Evolutionary conservation across 192 early-diverging fungal species (phyloP).

Genomic region (Podila horticola): DNA sequence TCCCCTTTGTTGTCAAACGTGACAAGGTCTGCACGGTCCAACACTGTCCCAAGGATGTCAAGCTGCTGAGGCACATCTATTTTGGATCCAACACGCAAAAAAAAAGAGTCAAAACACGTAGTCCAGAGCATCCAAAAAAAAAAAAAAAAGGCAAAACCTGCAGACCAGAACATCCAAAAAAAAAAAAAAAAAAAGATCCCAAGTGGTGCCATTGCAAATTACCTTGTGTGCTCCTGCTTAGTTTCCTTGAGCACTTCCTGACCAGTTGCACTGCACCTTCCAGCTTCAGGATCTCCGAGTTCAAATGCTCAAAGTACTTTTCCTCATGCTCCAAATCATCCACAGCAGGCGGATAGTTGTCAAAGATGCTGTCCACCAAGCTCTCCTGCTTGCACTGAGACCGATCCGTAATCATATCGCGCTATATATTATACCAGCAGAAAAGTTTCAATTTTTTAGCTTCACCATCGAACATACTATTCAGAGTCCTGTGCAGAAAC

Average conservation of each 20-base stretch:
- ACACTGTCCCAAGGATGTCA: constrained; percentile 17
- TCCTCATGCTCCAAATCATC: constrained; percentile 53
- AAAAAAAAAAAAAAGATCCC: background rate
- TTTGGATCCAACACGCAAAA: background rate
- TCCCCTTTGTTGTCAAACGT: constrained; percentile 32
- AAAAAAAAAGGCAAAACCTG: too few species aligned
- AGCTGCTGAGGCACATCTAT: constrained; percentile 51
- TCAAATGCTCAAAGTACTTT: constrained; percentile 52
- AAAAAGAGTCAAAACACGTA: background rate
- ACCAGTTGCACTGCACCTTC: constrained; percentile 29
- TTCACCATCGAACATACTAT: background rate
- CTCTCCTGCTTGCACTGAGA: constrained; percentile 55
- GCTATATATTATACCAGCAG: constrained; percentile 12
- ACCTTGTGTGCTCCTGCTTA: constrained; percentile 48
- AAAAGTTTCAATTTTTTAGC: background rate
- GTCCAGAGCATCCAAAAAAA: background rate
- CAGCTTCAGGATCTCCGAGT: constrained; percentile 45
- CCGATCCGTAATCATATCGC: constrained; percentile 39
- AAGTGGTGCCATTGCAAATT: background rate
- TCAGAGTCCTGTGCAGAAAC: too few species aligned
- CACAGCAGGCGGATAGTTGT: constrained; percentile 26
- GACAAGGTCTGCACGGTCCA: constrained; percentile 18
- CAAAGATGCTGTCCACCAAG: constrained; percentile 52
- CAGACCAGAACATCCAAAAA: too few species aligned
- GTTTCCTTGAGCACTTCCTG: constrained; percentile 18